Evolutionary conservation across 2,329 filamentous ascomycete genomes (phyloP).

Genomic region (Claviceps pusilla): DNA sequence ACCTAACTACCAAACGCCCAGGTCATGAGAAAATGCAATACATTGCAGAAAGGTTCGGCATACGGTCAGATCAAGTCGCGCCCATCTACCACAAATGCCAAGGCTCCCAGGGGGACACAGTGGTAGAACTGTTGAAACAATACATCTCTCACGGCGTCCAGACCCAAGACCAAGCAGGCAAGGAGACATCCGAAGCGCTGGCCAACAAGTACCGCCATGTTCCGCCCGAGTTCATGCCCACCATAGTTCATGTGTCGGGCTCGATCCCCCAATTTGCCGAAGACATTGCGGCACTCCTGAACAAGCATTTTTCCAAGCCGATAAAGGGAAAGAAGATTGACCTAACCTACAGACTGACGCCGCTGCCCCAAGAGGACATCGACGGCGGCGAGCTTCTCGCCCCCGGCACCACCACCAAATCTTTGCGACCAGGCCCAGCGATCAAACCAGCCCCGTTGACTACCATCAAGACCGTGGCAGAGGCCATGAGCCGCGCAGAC

Average conservation of each 20-base stretch:
- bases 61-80: conserved; percentile 26
- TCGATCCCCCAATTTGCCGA: conserved; percentile 19
- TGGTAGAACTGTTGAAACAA: conserved; percentile 27
- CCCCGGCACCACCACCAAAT: neutral
- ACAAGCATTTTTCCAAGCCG: conserved; percentile 27
- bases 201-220: conserved; percentile 25
- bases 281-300: conserved; percentile 27
- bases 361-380: conserved; percentile 13
- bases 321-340: conserved; percentile 21
- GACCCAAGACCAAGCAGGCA: conserved; percentile 16
- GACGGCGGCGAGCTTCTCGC: conserved; percentile 2
- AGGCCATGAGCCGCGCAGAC: conserved; percentile 15
- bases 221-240: conserved; percentile 27
- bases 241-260: conserved; percentile 26
- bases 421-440: neutral
- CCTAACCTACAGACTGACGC: conserved; percentile 24
- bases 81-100: conserved; percentile 24
- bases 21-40: conserved; percentile 27
- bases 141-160: conserved; percentile 25
- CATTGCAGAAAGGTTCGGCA: conserved; percentile 28
- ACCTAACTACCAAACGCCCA: conserved; percentile 3
- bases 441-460: neutral
- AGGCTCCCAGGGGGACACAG: conserved; percentile 24
- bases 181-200: conserved; percentile 19
- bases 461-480: conserved; percentile 10